Base-by-base conservation (phyloP, 108 stramenopile species). In the Skeletonema costatum region DNA sequence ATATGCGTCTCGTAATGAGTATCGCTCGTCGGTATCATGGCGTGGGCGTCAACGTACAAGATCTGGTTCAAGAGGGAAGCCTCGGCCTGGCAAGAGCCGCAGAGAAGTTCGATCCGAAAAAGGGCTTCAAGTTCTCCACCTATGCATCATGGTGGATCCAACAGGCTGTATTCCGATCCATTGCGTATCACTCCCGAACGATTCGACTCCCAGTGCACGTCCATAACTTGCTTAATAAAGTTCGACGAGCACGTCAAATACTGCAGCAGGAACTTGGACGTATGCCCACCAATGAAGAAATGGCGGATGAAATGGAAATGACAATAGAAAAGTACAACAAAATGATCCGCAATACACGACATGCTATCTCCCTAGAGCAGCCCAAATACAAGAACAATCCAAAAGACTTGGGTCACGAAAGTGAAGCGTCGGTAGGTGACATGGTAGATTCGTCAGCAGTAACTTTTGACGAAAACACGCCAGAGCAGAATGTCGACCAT, bases 121-220 rank as follows among this genome's bases (percentile, higher is more conserved):
- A 87, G 60, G 96, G 96, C 38, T 97, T 97, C 86, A 95, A 94
- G 51, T 97, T 95, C 82, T 93, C 93, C 14, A 95, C 96, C 8
- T 95, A 97, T 77, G 93, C 96, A 7, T 90, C 90, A 9, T 97
- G 96, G 96, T 96, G 93, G 89, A 96, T 97, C 68, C 91, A 96
- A 72, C 96, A 96, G 76, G 90, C 93, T 4, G 92, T 97, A 5
- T 94, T 93, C 65, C 91, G 96, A 50, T 92, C 94, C 41, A 96
- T 96, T 68, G 93, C 95, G 1, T 93, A 97, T 66, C 96, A 98
- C 68, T 93, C 94, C 12, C 87, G 98, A 11, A 94, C 92, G 2
- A 97, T 98, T 59, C 94, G 97, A 9, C 85, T 99, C 13, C 98
- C 98, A n/a, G 97, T 98, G 10, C 98, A 99, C 76, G 89, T 99